phyloP scores from a whole-genome alignment of 176 grass and related monocot genomes.

The sorghum (Sorghum bicolor) region Sorghum_bicolor_NCBIv3 NC_012870.2:68909501-68910000 shows the following conservation, averaged over 20 bases:
- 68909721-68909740: not conserved
- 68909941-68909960: not conserved
- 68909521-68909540: not conserved
- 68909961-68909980: not conserved
- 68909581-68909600: not conserved
- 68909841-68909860: not conserved
- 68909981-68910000: not conserved
- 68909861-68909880: not conserved
- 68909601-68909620: constrained; percentile 1
- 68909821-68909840: not conserved
- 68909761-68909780: not conserved
- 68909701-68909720: not conserved
- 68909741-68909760: not conserved
- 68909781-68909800: not conserved
- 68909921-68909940: not conserved
- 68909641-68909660: not conserved
- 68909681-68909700: not conserved
- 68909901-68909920: not conserved
- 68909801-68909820: not conserved
- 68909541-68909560: not conserved
- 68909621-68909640: not conserved
- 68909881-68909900: not conserved
- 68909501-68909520: not conserved
- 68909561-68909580: not conserved
- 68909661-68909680: not conserved